Conservation (phyloP, 148 eudicot species). For the Nepenthes mirabilis region DNA sequence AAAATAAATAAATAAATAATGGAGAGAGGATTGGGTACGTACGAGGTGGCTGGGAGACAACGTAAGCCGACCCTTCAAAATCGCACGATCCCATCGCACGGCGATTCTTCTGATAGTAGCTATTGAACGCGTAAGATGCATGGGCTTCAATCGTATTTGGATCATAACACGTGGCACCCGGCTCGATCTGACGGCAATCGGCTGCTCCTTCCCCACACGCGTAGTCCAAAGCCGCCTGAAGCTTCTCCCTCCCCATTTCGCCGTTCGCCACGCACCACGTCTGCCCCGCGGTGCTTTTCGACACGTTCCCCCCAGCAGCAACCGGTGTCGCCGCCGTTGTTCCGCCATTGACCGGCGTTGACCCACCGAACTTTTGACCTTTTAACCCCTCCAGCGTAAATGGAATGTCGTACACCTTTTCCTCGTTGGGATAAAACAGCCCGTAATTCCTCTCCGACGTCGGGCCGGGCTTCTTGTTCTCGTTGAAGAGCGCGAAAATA, state of each 20-base stretch:
- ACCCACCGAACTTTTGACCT: conserved; percentile 2
- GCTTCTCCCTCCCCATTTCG: conserved; percentile 39
- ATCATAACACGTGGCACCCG: conserved; percentile 70
- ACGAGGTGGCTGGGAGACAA: conserved; percentile 69
- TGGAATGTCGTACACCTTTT: conserved; percentile 60
- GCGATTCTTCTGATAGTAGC: conserved; percentile 71
- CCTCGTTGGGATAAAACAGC: conserved; percentile 58
- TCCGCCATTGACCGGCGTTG: conserved; percentile 8
- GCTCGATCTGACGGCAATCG: conserved; percentile 80
- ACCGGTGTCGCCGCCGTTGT: conserved; percentile 8
- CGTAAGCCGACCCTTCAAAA: conserved; percentile 68
- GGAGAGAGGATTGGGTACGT: conserved; percentile 13
- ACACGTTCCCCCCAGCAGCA: conserved; percentile 7
- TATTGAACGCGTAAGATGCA: conserved; percentile 85
- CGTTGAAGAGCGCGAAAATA: conserved; percentile 80
- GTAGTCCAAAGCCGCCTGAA: conserved; percentile 78
- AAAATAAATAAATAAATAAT: neutral
- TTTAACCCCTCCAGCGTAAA: conserved; percentile 41
- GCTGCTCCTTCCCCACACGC: conserved; percentile 90
- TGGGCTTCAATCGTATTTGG: conserved; percentile 82
- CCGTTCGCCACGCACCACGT: conserved; percentile 85
- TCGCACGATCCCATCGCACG: conserved; percentile 55
- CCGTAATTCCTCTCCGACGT: conserved; percentile 83
- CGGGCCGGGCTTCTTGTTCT: conserved; percentile 66
- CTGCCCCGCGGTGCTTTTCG: conserved; percentile 21